These are phyloP conservation scores for Ploettnerulaceae sp. DNA, from an alignment of 2,329 filamentous ascomycete species.

Conservation along the genomic window DNA sequence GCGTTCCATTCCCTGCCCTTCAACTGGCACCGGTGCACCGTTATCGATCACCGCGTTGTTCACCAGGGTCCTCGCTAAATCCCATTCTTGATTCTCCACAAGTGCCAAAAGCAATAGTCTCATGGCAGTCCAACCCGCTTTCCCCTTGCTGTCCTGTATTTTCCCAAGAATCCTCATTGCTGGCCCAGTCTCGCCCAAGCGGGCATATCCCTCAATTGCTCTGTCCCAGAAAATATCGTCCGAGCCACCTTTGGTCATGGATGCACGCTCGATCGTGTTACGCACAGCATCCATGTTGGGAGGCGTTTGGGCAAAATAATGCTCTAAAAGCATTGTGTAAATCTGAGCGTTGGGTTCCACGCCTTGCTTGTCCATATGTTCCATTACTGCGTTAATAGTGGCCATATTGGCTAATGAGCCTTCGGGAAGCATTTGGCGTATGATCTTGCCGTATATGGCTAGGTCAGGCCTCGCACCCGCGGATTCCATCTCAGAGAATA, in stretches of 20 bases:
- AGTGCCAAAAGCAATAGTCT: constrained; percentile 29
- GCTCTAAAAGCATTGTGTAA: constrained; percentile 67
- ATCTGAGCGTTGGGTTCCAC: constrained; percentile 58
- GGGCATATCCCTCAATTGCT: constrained; percentile 62
- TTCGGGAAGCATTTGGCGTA: constrained; percentile 54
- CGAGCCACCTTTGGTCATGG: constrained; percentile 33
- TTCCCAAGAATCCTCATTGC: constrained; percentile 47
- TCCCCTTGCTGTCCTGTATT: constrained; percentile 33
- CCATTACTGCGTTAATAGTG: constrained; percentile 56
- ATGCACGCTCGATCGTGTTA: constrained; percentile 49
- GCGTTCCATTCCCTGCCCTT: constrained; percentile 24
- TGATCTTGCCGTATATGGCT: constrained; percentile 64
- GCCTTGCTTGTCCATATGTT: constrained; percentile 53
- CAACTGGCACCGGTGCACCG: constrained; percentile 19
- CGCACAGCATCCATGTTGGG: constrained; percentile 58
- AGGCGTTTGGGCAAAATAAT: constrained; percentile 56
- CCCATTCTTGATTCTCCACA: constrained; percentile 30
- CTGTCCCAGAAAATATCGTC: constrained; percentile 65
- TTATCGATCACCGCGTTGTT: constrained; percentile 26
- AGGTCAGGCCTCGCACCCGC: constrained; percentile 55
- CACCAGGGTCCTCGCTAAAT: constrained; percentile 31
- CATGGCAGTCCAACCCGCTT: constrained; percentile 28
- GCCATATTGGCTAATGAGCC: constrained; percentile 24
- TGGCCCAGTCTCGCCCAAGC: constrained; percentile 43
- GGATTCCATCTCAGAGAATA: constrained; percentile 54